Base-by-base conservation (phyloP, 2,329 filamentous ascomycete species). In the Diaporthe helianthi region DNA sequence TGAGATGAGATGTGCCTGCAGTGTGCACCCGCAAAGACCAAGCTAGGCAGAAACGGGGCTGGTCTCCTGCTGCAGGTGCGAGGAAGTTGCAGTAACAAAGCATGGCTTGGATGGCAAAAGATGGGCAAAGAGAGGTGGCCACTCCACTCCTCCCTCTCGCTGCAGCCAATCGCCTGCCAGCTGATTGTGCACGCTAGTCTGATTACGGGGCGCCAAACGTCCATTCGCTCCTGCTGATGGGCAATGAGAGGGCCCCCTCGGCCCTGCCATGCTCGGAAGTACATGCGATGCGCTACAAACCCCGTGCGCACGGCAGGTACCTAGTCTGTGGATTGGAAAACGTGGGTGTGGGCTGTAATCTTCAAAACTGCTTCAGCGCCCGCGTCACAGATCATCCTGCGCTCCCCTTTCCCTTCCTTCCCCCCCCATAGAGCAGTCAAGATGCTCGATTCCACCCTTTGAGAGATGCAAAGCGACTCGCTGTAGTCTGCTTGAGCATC, bases 381-480 rank as follows among this genome's bases (percentile, higher is more conserved):
- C 74, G 74, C 74, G 71, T 72, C 55, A 71, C 70, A 71, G 69
- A 71, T 73, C 75, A 61, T 64, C 70, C 73, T 73, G 58, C 58
- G 44, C 75, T 74, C 74, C 72, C 76, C 76, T 74, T 75, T 72
- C 72, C 74, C 74, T 79, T 80, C 80, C 80, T 78, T 78, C 77
- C 77, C 75, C 79, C 41, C 83, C 83, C 82, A 86, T 83, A 83
- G 80, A 83, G 79, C 80, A 79, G 80, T 78, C 82, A 82, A 82
- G 78, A 87, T 88, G 84, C 85, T 85, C 83, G 83, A 82, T 79
- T 83, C 76, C 77, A 80, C 79, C 80, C 80, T 86, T 78, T 87
- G 75, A 83, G 82, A 83, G 78, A 78, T 79, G 77, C 74, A 80
- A 82, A 83, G 82, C 85, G 84, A 84, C 84, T 85, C 80, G 79